These are phyloP conservation scores for Termitomyces sp. DNA, from an alignment of 768 basidiomycete genomes.

Conservation along the genomic window DNA sequence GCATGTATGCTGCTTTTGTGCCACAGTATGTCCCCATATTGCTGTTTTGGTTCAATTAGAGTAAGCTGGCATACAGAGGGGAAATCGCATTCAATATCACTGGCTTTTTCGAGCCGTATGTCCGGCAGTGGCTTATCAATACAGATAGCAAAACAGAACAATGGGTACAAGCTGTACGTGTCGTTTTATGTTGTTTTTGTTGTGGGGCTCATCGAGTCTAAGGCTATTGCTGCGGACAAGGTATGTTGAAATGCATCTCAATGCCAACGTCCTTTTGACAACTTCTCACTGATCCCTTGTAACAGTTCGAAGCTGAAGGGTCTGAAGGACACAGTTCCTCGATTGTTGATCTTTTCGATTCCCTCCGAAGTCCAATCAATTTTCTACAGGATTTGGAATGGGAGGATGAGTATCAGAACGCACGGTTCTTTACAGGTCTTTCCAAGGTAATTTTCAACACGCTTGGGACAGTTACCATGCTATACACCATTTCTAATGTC, in stretches of 20 bases:
- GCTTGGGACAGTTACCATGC: neutral
- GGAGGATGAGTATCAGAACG: constrained; percentile 86
- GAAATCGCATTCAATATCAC: constrained; percentile 63
- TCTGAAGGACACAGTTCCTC: constrained; percentile 89
- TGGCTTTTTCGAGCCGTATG: constrained; percentile 82
- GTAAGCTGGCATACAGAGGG: constrained; percentile 30
- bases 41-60: neutral
- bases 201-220: constrained; percentile 2
- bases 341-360: constrained; percentile 94
- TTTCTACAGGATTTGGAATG: constrained; percentile 89
- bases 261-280: neutral
- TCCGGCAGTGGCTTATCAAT: constrained; percentile 81
- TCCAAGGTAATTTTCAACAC: constrained; percentile 56
- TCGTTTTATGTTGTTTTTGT: constrained; percentile 10
- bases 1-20: constrained; percentile 81
- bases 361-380: constrained; percentile 81
- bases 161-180: constrained; percentile 89
- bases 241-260: constrained; percentile 18
- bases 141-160: constrained; percentile 87
- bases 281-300: neutral
- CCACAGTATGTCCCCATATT: constrained; percentile 49
- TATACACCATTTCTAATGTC: neutral
- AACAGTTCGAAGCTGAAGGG: constrained; percentile 73
- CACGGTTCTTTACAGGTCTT: constrained; percentile 83
- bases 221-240: constrained; percentile 72